Percentiles rank a stretch among this genome's conserved stretches.
These are phyloP conservation scores for Debaryomyces singareniensis DNA, from an alignment of 1,139 yeast genomes.

Conservation along the genomic window DNA sequence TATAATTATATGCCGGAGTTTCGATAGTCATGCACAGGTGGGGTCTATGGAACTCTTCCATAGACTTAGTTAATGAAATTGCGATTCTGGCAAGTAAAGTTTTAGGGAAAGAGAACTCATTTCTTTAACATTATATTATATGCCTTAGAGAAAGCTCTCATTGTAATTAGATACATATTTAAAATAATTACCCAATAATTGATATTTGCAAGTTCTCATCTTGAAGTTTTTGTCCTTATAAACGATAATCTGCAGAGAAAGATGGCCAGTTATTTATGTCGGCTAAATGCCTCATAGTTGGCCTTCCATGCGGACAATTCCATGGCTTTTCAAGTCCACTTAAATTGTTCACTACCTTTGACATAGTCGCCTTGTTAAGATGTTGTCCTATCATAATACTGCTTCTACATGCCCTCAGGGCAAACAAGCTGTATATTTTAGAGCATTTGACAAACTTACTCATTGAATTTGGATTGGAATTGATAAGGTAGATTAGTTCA, in stretches of 20 bases:
- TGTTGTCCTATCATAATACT: constrained; percentile 92
- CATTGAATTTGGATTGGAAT: constrained; percentile 18
- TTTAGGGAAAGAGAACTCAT: too few species aligned
- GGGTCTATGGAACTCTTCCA: too few species aligned
- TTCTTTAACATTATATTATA: too few species aligned
- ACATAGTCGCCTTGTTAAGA: constrained; percentile 55
- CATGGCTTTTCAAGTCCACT: constrained; percentile 84
- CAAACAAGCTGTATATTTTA: constrained; percentile 76
- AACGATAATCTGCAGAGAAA: constrained; percentile 32
- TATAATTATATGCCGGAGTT: too few species aligned
- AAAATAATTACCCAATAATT: too few species aligned
- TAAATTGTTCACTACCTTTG: constrained; percentile 56
- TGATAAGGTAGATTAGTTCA: constrained; percentile 64
- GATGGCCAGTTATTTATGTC: constrained; percentile 48
- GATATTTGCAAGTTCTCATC: too few species aligned
- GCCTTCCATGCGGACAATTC: constrained; percentile 99
- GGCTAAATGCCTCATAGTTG: constrained; percentile 86
- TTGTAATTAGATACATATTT: too few species aligned
- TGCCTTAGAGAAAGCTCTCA: too few species aligned
- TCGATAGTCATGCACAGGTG: too few species aligned
- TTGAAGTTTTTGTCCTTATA: too few species aligned
- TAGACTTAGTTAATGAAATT: too few species aligned
- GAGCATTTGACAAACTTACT: constrained; percentile 53
- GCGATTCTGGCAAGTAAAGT: too few species aligned
- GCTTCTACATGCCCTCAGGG: constrained; percentile 90